Evolutionary conservation across 495 filamentous ascomycete genomes (phyloP).

Genomic region (Glutinoglossum americanum): DNA sequence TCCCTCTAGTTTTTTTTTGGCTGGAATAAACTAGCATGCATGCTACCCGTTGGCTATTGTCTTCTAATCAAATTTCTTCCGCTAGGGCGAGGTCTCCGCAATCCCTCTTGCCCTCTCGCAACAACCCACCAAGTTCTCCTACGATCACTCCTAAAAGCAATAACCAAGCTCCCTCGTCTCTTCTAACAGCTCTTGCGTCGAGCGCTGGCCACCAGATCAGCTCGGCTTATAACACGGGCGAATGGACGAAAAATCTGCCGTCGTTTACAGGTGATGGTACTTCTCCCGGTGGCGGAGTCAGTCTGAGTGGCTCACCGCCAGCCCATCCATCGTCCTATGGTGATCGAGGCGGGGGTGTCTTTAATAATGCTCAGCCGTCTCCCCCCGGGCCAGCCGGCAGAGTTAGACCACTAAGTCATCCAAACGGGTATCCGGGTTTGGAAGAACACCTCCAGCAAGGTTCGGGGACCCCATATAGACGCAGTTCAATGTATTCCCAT

Average conservation of each 20-base stretch:
- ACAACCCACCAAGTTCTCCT: neutral
- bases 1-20: neutral
- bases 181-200: constrained; percentile 12
- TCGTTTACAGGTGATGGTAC: constrained; percentile 11
- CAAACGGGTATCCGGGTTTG: constrained; percentile 12
- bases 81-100: neutral
- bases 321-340: constrained; percentile 7
- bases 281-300: constrained; percentile 8
- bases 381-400: neutral
- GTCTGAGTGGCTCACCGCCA: constrained; percentile 13
- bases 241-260: constrained; percentile 16
- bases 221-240: constrained; percentile 14
- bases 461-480: constrained; percentile 7
- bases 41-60: neutral
- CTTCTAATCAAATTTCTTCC: neutral
- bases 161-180: constrained; percentile 8
- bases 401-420: constrained; percentile 13
- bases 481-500: constrained; percentile 40
- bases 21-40: neutral
- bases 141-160: neutral
- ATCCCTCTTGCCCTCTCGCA: constrained; percentile 1
- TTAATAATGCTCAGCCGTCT: neutral
- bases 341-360: constrained; percentile 1
- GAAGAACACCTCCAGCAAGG: constrained; percentile 13
- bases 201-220: constrained; percentile 5